These are phyloP conservation scores for Trichoderma koningii DNA, from an alignment of 2,329 filamentous ascomycete genomes.

Conservation along the genomic window DNA sequence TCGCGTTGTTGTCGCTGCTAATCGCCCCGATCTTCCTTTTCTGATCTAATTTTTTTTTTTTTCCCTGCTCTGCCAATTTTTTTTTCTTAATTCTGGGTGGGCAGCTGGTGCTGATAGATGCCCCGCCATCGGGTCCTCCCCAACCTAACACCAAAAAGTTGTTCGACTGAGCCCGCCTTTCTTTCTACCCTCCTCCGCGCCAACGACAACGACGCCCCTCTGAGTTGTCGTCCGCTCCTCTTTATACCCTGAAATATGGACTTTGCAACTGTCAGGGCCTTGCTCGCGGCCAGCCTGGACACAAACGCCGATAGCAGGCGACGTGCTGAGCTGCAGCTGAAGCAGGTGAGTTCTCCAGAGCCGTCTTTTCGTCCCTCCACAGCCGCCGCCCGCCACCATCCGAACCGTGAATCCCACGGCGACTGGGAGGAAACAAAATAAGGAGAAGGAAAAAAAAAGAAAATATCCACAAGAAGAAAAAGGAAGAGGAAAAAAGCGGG, in stretches of 20 bases:
- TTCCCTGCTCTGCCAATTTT: neutral
- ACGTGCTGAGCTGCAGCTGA: constrained; percentile 77
- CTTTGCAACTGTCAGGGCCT: constrained; percentile 70
- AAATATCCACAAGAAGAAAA: no score
- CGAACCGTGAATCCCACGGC: constrained; percentile 12
- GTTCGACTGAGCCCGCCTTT: constrained; percentile 21
- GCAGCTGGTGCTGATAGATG: constrained; percentile 28
- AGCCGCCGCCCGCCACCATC: constrained; percentile 23
- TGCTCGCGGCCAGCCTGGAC: constrained; percentile 75
- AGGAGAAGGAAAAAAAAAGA: neutral
- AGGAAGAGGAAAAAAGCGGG: no score
- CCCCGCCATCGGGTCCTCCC: constrained; percentile 30
- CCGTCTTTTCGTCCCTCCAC: constrained; percentile 23
- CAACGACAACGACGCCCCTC: constrained; percentile 37
- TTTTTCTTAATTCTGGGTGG: constrained; percentile 18
- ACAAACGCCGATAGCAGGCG: constrained; percentile 73
- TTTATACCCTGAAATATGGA: constrained; percentile 59
- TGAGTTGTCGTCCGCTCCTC: constrained; percentile 32
- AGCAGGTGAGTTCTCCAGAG: constrained; percentile 62
- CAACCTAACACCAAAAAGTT: constrained; percentile 29
- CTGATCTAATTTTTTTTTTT: constrained; percentile 22
- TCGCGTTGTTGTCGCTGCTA: constrained; percentile 1
- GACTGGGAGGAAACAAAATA: no score
- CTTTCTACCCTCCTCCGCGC: constrained; percentile 28
- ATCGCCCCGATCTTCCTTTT: constrained; percentile 13